These are phyloP conservation scores for Sclerospora graminicola DNA, from an alignment of 352 stramenopile genomes.

Conservation along the genomic window DNA sequence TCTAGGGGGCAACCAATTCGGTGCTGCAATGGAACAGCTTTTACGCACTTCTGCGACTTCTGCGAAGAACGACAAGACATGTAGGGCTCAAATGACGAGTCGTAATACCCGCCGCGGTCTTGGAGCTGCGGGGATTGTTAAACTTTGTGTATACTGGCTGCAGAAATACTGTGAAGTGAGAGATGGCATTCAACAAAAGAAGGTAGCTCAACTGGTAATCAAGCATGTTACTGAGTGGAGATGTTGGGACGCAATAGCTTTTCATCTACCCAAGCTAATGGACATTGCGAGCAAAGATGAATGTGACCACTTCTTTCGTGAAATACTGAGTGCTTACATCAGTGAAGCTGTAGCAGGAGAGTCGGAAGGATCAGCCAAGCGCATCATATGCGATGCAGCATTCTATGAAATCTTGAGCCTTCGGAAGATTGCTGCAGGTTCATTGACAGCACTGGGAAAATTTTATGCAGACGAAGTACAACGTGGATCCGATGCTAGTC, in stretches of 20 bases:
- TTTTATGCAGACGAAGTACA: conserved; percentile 15
- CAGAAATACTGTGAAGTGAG: conserved; percentile 7
- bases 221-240: conserved; percentile 46
- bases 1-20: conserved; percentile 26
- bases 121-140: conserved; percentile 50
- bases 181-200: conserved; percentile 11
- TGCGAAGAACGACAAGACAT: conserved; percentile 5
- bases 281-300: conserved; percentile 22
- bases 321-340: conserved; percentile 29
- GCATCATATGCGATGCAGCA: conserved; percentile 53
- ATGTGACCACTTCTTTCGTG: conserved; percentile 18
- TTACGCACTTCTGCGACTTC: conserved; percentile 16
- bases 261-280: conserved; percentile 60
- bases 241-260: conserved; percentile 64
- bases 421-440: conserved; percentile 24
- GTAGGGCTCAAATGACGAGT: not conserved
- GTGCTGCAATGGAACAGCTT: conserved; percentile 27
- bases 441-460: conserved; percentile 22
- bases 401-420: conserved; percentile 75
- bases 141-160: conserved; percentile 67
- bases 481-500: not conserved
- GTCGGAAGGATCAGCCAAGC: conserved; percentile 18
- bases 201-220: conserved; percentile 37
- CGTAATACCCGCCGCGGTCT: conserved; percentile 12
- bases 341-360: conserved; percentile 9